Evolutionary conservation across 2,329 filamentous ascomycete genomes (phyloP).

Genomic region (Calonectria pseudoreteaudii): DNA sequence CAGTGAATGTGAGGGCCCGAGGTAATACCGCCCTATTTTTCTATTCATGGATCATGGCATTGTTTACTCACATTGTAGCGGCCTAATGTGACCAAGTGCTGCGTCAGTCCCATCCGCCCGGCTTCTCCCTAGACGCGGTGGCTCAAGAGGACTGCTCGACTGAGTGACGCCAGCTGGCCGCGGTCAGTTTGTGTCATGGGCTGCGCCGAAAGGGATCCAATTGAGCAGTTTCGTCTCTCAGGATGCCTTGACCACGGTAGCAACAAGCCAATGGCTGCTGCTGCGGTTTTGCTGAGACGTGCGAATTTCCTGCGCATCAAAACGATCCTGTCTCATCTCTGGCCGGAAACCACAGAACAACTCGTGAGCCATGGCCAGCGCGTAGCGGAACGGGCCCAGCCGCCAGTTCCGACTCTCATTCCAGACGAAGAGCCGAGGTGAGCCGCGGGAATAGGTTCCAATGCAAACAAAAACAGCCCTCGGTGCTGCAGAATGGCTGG

Average conservation of each 20-base stretch:
- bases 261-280: neutral
- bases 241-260: neutral
- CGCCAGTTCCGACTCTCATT: constrained; percentile 17
- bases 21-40: constrained; percentile 10
- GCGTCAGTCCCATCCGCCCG: constrained; percentile 11
- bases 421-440: neutral
- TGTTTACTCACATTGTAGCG: neutral
- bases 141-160: neutral
- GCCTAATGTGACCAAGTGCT: neutral
- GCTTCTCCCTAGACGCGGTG: constrained; percentile 5
- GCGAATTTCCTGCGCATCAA: neutral
- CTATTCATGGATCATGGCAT: neutral
- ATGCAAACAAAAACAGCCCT: neutral
- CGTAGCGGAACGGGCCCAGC: constrained; percentile 9
- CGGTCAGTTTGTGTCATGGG: neutral
- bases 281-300: neutral
- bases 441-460: neutral
- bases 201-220: neutral
- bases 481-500: neutral
- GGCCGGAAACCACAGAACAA: neutral
- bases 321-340: neutral
- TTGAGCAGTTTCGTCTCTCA: neutral
- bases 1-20: constrained; percentile 10
- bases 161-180: neutral
- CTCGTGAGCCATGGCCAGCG: neutral